Evolutionary conservation across 2,329 filamentous ascomycete species (phyloP).

Genomic region (Fusarium denticulatum): DNA sequence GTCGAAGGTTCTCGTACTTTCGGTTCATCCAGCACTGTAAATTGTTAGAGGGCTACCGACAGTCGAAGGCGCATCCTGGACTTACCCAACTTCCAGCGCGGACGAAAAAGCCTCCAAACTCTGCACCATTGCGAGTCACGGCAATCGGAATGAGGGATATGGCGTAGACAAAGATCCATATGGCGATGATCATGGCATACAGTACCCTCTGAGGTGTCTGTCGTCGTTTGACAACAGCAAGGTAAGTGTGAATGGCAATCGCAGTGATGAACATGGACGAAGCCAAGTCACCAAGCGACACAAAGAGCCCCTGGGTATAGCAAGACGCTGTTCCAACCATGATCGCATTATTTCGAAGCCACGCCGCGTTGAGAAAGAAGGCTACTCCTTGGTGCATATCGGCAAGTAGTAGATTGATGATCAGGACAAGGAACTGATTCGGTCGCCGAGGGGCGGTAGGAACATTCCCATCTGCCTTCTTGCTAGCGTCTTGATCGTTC

Average conservation of each 20-base stretch:
- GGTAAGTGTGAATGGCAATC: conserved; percentile 74
- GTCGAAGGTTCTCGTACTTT: conserved; percentile 62
- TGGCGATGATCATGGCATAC: conserved; percentile 55
- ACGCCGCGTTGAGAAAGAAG: conserved; percentile 70
- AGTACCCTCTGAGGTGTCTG: conserved; percentile 62
- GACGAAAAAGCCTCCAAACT: conserved; percentile 64
- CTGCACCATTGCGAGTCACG: conserved; percentile 54
- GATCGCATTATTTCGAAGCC: conserved; percentile 65
- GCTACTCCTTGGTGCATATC: conserved; percentile 73
- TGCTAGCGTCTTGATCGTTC: background rate
- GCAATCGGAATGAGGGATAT: conserved; percentile 64
- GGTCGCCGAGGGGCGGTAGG: conserved; percentile 49
- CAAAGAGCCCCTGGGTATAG: conserved; percentile 73
- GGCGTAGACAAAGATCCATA: conserved; percentile 70
- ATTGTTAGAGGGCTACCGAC: background rate
- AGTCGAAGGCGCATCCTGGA: background rate
- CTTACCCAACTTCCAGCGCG: conserved; percentile 71
- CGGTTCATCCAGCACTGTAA: conserved; percentile 70
- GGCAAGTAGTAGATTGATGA: conserved; percentile 75
- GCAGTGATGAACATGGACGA: conserved; percentile 73
- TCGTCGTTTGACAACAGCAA: conserved; percentile 67
- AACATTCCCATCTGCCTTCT: background rate
- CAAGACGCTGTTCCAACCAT: conserved; percentile 64
- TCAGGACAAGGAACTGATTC: conserved; percentile 75
- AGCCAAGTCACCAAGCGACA: conserved; percentile 72